Conservation (phyloP, 768 basidiomycete genomes). For the Tulasnella sp. region DNA sequence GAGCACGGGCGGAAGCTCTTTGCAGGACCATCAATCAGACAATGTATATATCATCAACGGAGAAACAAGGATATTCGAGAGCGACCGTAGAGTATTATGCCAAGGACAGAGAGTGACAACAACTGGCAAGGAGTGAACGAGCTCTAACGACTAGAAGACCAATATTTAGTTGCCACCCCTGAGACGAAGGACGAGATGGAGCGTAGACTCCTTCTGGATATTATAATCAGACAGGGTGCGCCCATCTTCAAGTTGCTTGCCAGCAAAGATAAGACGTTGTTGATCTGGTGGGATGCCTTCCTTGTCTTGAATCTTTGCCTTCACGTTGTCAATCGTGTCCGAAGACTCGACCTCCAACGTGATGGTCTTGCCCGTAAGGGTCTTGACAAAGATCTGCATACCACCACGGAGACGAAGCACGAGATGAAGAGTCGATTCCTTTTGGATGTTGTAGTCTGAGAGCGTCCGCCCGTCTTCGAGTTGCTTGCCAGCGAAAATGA, state of each 20-base stretch:
- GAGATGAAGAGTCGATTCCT: slow-evolving; percentile 35
- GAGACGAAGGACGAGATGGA: slow-evolving; percentile 26
- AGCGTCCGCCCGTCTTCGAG: slow-evolving; percentile 89
- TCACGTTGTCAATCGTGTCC: slow-evolving; percentile 40
- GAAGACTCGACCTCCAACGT: slow-evolving; percentile 45
- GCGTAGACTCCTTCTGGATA: slow-evolving; percentile 26
- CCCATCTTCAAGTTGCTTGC: slow-evolving; percentile 41
- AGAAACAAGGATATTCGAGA: neutral
- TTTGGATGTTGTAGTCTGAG: slow-evolving; percentile 42
- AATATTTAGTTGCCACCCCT: slow-evolving; percentile 13
- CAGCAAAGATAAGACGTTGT: slow-evolving; percentile 43
- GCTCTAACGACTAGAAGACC: too few relatives aligned
- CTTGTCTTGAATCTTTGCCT: slow-evolving; percentile 29
- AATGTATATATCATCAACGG: neutral
- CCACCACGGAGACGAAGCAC: slow-evolving; percentile 41
- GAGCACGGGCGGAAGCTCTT: too few relatives aligned
- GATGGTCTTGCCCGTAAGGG: slow-evolving; percentile 35
- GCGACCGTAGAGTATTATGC: neutral
- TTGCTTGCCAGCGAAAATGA: slow-evolving; percentile 84
- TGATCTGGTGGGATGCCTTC: slow-evolving; percentile 33
- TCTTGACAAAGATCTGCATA: slow-evolving; percentile 55
- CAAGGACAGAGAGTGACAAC: neutral
- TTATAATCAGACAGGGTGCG: slow-evolving; percentile 31
- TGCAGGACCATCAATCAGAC: neutral
- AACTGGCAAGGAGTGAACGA: too few relatives aligned